Conservation (phyloP, 2,329 filamentous ascomycete species). For the Zymoseptoria brevis region DNA sequence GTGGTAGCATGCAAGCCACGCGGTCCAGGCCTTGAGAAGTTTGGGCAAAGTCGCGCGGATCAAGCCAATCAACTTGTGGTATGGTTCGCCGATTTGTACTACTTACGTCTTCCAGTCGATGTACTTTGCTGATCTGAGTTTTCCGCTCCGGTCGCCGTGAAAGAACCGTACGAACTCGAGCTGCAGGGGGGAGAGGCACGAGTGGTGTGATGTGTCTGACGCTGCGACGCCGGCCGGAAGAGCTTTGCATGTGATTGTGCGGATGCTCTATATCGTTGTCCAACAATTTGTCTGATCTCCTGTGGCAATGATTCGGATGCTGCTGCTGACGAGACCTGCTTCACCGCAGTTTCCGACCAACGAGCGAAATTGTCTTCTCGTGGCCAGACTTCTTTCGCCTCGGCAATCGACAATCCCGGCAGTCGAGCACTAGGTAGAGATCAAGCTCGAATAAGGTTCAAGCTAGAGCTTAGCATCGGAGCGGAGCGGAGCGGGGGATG, state of each 20-base stretch:
- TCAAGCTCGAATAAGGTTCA: background rate
- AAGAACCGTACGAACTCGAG: background rate
- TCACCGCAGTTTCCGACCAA: background rate
- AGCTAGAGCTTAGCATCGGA: background rate
- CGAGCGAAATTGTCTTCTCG: background rate
- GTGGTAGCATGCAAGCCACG: background rate
- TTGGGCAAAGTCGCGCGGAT: background rate
- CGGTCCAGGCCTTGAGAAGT: background rate
- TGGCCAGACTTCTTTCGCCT: background rate
- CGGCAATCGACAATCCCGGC: background rate
- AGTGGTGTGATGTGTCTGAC: background rate
- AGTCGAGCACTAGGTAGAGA: no score
- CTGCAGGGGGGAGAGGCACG: background rate
- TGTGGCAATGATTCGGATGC: background rate
- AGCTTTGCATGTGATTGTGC: background rate
- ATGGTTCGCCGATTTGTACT: background rate
- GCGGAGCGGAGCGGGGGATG: background rate
- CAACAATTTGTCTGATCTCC: background rate
- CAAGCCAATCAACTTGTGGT: background rate
- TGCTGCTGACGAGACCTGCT: background rate
- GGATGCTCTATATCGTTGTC: background rate
- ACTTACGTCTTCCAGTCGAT: background rate
- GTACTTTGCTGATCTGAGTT: background rate
- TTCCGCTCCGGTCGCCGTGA: background rate
- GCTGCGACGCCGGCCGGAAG: background rate